These are phyloP conservation scores for Pythium plurisporium DNA, from an alignment of 352 stramenopile genomes.

Conservation along the genomic window DNA sequence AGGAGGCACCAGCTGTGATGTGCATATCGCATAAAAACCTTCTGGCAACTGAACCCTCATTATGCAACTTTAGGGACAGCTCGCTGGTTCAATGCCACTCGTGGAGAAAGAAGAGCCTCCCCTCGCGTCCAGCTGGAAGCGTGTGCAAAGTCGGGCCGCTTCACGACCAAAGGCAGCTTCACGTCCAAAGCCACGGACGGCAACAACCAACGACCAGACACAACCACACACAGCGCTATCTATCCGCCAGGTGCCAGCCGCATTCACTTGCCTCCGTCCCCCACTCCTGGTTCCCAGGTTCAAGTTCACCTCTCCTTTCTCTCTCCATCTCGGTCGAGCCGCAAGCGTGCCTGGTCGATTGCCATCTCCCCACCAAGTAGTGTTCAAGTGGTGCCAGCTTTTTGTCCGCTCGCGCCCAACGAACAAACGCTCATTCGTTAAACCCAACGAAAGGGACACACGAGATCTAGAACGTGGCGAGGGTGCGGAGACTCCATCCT, in stretches of 20 bases:
- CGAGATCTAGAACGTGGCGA: conserved; percentile 1
- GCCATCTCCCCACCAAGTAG: not conserved
- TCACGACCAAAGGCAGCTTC: not conserved
- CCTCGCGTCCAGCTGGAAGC: conserved; percentile 9
- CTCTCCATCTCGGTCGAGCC: not conserved
- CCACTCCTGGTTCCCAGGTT: conserved; percentile 6
- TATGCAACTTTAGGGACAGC: not conserved
- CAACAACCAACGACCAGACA: conserved; percentile 4
- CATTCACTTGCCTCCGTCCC: not conserved
- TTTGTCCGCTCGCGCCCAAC: not conserved
- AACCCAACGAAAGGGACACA: conserved; percentile 3
- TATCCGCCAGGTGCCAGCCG: not conserved
- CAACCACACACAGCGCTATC: conserved; percentile 1
- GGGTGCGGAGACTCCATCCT: not conserved
- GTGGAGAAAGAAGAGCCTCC: conserved; percentile 17
- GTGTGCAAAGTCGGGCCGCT: conserved; percentile 2
- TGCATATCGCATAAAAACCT: conserved; percentile 9
- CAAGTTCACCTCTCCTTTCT: conserved; percentile 15
- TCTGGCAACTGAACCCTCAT: conserved; percentile 6
- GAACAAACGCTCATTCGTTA: not conserved
- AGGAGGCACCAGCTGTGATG: not conserved
- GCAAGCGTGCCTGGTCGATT: not conserved
- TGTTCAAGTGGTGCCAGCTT: not conserved
- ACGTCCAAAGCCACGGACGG: conserved; percentile 9
- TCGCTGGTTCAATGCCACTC: conserved; percentile 14